Evolutionary conservation across 208 protist genomes (phyloP).

Genomic region (Endotrypanum monterogeii): DNA sequence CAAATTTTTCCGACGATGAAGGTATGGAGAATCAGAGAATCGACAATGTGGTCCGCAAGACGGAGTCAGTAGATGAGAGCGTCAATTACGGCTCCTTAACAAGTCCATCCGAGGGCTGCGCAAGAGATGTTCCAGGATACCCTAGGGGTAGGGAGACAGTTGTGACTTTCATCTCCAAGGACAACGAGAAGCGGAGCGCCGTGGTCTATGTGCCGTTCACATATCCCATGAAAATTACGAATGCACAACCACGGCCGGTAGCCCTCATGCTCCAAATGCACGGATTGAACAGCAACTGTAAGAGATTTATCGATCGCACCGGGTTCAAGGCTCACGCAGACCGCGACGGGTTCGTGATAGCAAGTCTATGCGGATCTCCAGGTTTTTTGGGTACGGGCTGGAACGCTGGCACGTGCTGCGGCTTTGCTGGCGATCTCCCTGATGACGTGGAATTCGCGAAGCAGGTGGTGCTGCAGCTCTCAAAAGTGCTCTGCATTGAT

Average conservation of each 20-base stretch:
- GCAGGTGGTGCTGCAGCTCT: slow-evolving; percentile 34
- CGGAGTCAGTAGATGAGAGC: slow-evolving; percentile 7
- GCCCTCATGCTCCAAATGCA: slow-evolving; percentile 67
- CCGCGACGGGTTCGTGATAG: slow-evolving; percentile 52
- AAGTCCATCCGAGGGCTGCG: background rate
- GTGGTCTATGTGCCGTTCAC: slow-evolving; percentile 49
- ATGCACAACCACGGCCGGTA: slow-evolving; percentile 1
- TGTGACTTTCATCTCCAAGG: slow-evolving; percentile 36
- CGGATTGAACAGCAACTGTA: slow-evolving; percentile 68
- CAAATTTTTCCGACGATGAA: background rate
- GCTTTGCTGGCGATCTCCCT: slow-evolving; percentile 46
- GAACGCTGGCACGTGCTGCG: slow-evolving; percentile 78
- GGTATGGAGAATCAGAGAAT: background rate
- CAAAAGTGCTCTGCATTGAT: slow-evolving; percentile 40
- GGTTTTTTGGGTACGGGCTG: slow-evolving; percentile 64
- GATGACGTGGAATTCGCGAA: slow-evolving; percentile 58
- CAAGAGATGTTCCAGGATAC: slow-evolving; percentile 15
- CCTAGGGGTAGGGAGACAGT: slow-evolving; percentile 33
- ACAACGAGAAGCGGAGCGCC: slow-evolving; percentile 31
- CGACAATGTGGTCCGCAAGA: background rate
- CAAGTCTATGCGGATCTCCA: slow-evolving; percentile 57
- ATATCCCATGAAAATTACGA: slow-evolving; percentile 1
- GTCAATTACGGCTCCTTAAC: slow-evolving; percentile 8
- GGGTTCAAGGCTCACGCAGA: slow-evolving; percentile 58
- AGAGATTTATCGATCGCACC: slow-evolving; percentile 51